Base-by-base conservation (phyloP, 2,329 filamentous ascomycete genomes). In the Fusarium sarcochroum region DNA sequence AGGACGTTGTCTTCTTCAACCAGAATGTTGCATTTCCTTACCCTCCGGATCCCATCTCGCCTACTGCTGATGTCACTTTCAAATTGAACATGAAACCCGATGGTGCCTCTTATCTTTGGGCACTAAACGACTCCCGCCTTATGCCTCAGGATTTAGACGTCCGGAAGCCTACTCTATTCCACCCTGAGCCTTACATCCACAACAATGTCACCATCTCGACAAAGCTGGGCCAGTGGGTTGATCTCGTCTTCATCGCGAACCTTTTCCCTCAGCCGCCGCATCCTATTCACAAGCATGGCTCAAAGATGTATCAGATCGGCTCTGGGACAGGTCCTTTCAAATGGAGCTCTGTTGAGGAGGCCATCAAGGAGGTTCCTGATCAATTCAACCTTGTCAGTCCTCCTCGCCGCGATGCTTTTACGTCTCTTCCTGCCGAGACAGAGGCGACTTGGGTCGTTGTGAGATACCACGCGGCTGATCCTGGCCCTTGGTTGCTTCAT, bases 211-310 rank as follows among this genome's bases (percentile, higher is more conserved):
- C 84, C 18, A 80, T 87, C 58, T 77, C 78, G 7, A 87, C 84
- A 9, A 71, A 67, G 23, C 80, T 83, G 58, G 76, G 78, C 65
- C 80, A 82, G 3, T 89, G 86, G 86, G 78, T 89, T 10, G 87
- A 89, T 70, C 71, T 88, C n/a, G 79, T 89, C 64, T 80, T 88
- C 60, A 76, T 81, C 30, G 77, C 84, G 3, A 73, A 76, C n/a
- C 73, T 73, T 3, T 76, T 77, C 5, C 78, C 84, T 8, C 85
- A 87, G 70, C 86, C 79, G 1, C 72, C 77, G 11, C 89, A 91
- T 60, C 85, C 87, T 0, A 86, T 91, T 50, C 89, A 91, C 81
- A 90, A 90, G 79, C 89, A 91, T 76, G 84, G 85, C 46, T 87
- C 85, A 70, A 89, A 88, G 73, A 87, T 86, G 78, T 90, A 82